Conservation (phyloP, 306 rosid genomes). For the Cercis canadensis region DNA sequence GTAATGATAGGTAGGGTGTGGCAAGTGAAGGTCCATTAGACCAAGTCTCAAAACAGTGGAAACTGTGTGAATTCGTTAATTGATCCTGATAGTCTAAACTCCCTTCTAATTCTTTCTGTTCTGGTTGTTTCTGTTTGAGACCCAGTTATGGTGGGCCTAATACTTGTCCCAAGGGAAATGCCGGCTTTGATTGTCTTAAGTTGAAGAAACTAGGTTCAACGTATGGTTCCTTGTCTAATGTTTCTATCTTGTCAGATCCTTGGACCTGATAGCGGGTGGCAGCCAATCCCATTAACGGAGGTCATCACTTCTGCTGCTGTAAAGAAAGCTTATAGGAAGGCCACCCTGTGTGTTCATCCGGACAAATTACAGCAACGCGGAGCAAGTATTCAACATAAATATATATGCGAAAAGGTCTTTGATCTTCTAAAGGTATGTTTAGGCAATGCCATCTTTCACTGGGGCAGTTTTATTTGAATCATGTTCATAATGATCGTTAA, state of each 20-base stretch:
- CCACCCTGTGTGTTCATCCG: slow-evolving; percentile 95
- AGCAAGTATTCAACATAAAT: slow-evolving; percentile 88
- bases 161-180: background rate
- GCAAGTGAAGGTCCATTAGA: slow-evolving; percentile 7
- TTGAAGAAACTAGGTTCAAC: slow-evolving; percentile 13
- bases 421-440: slow-evolving; percentile 89
- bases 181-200: background rate
- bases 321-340: slow-evolving; percentile 95
- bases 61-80: slow-evolving; percentile 25
- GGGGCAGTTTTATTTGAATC: slow-evolving; percentile 20
- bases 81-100: slow-evolving; percentile 14
- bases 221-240: slow-evolving; percentile 19
- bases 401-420: slow-evolving; percentile 89
- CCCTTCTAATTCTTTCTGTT: background rate
- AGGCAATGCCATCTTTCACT: slow-evolving; percentile 16
- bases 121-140: slow-evolving; percentile 20
- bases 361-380: slow-evolving; percentile 96
- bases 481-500: background rate
- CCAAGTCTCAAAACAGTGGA: slow-evolving; percentile 14
- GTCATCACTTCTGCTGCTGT: slow-evolving; percentile 93
- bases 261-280: slow-evolving; percentile 93
- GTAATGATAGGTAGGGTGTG: slow-evolving; percentile 4
- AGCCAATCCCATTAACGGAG: slow-evolving; percentile 84
- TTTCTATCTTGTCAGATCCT: slow-evolving; percentile 67
- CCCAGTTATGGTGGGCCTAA: slow-evolving; percentile 2